A percentile compares a stretch with the other conserved stretches of the same genome.
These are phyloP conservation scores for Cyberlindnera nakhonratchasimensis DNA, from an alignment of 805 yeast genomes.

Conservation along the genomic window DNA sequence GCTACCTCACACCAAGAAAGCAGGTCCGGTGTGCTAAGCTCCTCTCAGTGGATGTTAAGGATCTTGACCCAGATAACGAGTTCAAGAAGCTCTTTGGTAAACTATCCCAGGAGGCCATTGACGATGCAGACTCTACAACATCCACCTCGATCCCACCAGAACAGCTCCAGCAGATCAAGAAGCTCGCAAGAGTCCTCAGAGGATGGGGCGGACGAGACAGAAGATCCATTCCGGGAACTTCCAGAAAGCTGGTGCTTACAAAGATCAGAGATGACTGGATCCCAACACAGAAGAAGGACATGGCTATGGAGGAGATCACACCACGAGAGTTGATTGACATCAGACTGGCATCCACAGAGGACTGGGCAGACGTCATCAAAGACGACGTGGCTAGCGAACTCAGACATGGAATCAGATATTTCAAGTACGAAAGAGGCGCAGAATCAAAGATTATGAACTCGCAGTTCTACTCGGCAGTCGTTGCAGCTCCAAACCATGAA, in stretches of 20 bases:
- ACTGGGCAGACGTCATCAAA: conserved; percentile 49
- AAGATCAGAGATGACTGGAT: conserved; percentile 78
- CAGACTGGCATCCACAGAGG: conserved; percentile 33
- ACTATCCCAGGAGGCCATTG: conserved; percentile 60
- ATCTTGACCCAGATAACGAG: conserved; percentile 75
- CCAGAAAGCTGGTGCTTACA: conserved; percentile 62
- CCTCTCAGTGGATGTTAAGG: conserved; percentile 44
- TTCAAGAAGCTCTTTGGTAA: conserved; percentile 69
- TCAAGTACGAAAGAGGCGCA: conserved; percentile 42
- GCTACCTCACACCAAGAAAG: conserved; percentile 44
- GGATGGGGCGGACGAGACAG: conserved; percentile 87
- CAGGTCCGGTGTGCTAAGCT: conserved; percentile 36
- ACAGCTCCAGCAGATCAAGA: conserved; percentile 58
- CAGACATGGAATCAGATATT: conserved; percentile 51
- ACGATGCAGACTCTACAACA: conserved; percentile 74
- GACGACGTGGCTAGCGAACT: conserved; percentile 36
- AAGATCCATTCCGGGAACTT: conserved; percentile 68
- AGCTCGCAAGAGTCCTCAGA: conserved; percentile 47
- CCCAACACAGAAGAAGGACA: conserved; percentile 61
- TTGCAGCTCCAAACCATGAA: conserved; percentile 77
- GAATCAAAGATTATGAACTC: conserved; percentile 36
- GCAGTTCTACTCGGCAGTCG: conserved; percentile 61
- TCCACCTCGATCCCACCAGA: conserved; percentile 69
- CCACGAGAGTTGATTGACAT: conserved; percentile 36
- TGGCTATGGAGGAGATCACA: conserved; percentile 54